Evolutionary conservation across 805 yeast species (phyloP).

Genomic region (Kurtzmaniella cleridarum): DNA sequence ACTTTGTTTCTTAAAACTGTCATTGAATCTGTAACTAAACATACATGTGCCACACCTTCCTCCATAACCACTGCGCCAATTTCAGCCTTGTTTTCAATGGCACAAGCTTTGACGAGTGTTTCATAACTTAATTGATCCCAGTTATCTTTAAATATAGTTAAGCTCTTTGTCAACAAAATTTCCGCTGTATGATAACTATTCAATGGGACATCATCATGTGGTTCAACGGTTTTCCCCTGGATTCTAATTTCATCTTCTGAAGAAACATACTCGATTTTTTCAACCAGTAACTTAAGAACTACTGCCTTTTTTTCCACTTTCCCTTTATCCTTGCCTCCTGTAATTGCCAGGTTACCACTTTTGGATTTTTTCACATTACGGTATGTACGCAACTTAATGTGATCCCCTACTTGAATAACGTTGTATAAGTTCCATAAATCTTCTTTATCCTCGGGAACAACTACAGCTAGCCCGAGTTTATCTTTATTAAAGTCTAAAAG

Average conservation of each 20-base stretch:
- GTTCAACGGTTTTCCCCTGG: constrained; percentile 68
- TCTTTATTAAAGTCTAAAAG: constrained; percentile 52
- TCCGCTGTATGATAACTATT: constrained; percentile 88
- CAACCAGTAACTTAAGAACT: constrained; percentile 52
- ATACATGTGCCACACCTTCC: constrained; percentile 92
- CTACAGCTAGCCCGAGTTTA: constrained; percentile 56
- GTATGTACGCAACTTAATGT: constrained; percentile 60
- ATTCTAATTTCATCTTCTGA: constrained; percentile 71
- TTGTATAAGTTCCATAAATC: constrained; percentile 89
- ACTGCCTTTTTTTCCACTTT: constrained; percentile 47
- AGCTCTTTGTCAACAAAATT: constrained; percentile 61
- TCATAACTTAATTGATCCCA: constrained; percentile 75
- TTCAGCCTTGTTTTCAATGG: constrained; percentile 77
- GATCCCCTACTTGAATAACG: constrained; percentile 71
- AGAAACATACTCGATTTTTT: constrained; percentile 73
- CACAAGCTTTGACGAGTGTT: constrained; percentile 61
- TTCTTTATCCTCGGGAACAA: constrained; percentile 83
- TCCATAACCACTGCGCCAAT: constrained; percentile 90
- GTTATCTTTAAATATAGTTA: constrained; percentile 65
- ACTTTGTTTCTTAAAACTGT: constrained; percentile 75
- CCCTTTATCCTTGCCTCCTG: constrained; percentile 37
- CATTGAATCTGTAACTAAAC: constrained; percentile 84
- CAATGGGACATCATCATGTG: constrained; percentile 70
- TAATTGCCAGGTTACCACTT: constrained; percentile 14
- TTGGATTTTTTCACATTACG: constrained; percentile 50